These are phyloP conservation scores for Fusarium sacchari DNA, from an alignment of 2,329 filamentous ascomycete genomes.

Conservation along the genomic window DNA sequence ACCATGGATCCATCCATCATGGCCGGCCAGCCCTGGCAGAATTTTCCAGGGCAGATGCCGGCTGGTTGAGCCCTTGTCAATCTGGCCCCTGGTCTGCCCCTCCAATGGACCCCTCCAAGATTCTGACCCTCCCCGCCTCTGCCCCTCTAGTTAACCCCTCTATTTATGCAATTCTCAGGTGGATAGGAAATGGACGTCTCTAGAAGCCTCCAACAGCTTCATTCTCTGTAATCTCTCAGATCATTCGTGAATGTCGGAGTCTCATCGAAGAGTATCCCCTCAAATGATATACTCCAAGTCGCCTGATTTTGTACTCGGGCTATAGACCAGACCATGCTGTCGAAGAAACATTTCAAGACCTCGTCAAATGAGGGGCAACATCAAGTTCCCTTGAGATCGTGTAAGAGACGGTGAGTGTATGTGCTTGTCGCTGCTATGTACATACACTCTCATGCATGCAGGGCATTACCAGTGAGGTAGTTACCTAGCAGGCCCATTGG, in stretches of 20 bases:
- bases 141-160: slow-evolving; percentile 3
- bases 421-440: not conserved
- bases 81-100: slow-evolving; percentile 12
- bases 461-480: not conserved
- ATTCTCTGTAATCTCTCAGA: not conserved
- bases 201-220: slow-evolving; percentile 4
- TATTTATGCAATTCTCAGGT: not conserved
- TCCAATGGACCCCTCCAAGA: slow-evolving; percentile 11
- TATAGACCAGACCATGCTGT: not conserved
- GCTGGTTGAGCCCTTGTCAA: not conserved
- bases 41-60: slow-evolving; percentile 4
- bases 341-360: not conserved
- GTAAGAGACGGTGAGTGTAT: slow-evolving; percentile 13
- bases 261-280: not conserved
- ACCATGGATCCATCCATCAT: too few relatives aligned
- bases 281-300: not conserved
- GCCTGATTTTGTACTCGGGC: not conserved
- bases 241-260: not conserved
- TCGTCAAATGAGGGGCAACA: not conserved
- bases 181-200: not conserved
- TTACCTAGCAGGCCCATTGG: not conserved
- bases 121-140: not conserved
- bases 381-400: not conserved
- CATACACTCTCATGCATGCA: slow-evolving; percentile 7
- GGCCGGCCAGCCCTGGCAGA: not conserved